phyloP scores from a whole-genome alignment of 1,139 yeast species.

The Candida neerlandica region DNA sequence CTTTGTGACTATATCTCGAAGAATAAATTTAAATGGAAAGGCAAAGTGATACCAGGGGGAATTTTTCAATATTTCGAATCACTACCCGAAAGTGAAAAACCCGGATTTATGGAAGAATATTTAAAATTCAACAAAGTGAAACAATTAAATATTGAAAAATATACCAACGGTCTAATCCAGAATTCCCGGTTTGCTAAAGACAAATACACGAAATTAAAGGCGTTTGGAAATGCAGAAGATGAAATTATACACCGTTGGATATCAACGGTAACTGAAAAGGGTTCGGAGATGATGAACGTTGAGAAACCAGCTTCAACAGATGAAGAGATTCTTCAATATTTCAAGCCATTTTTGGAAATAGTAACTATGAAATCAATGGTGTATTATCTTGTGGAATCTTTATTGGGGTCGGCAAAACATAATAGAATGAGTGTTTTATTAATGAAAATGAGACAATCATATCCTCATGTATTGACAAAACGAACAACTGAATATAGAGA shows the following conservation, averaged over 20 bases:
- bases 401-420: constrained; percentile 7
- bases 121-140: constrained; percentile 24
- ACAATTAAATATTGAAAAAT: constrained; percentile 29
- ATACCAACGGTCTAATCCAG: constrained; percentile 12
- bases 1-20: constrained; percentile 26
- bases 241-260: constrained; percentile 11
- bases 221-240: neutral
- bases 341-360: constrained; percentile 11
- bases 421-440: constrained; percentile 3
- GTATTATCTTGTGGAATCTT: constrained; percentile 6
- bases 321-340: constrained; percentile 10
- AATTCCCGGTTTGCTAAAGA: constrained; percentile 1
- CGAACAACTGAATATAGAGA: too few species aligned
- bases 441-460: constrained; percentile 7
- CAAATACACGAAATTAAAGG: neutral
- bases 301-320: constrained; percentile 9
- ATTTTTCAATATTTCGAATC: constrained; percentile 13
- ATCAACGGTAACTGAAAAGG: neutral
- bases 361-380: constrained; percentile 10
- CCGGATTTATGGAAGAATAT: constrained; percentile 28
- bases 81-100: constrained; percentile 7
- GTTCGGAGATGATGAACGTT: constrained; percentile 19
- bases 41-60: constrained; percentile 3
- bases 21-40: constrained; percentile 14
- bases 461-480: constrained; percentile 2